Evolutionary conservation across 1,284 basidiomycete species (phyloP).

Genomic region (Ustilago vetiveriae): DNA sequence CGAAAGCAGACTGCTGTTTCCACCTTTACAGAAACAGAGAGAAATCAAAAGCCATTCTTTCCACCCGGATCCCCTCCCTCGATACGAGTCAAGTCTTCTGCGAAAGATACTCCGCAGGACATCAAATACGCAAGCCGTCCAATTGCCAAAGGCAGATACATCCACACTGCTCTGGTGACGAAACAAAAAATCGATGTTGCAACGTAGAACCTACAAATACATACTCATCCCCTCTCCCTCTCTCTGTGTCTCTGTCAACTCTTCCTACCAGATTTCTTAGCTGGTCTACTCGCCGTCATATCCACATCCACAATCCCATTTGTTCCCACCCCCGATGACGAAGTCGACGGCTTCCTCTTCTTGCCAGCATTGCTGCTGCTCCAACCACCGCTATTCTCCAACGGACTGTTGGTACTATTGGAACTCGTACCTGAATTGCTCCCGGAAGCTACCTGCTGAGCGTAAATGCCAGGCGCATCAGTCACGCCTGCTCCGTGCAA

Average conservation of each 20-base stretch:
- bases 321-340: too few relatives aligned
- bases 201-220: slow-evolving; percentile 16
- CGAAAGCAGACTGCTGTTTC: too few relatives aligned
- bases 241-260: background rate
- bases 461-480: slow-evolving; percentile 11
- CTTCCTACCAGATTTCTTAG: slow-evolving; percentile 24
- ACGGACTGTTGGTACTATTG: slow-evolving; percentile 3
- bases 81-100: too few relatives aligned
- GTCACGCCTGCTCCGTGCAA: slow-evolving; percentile 17
- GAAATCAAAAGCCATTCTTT: too few relatives aligned
- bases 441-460: slow-evolving; percentile 8
- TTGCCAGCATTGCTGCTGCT: slow-evolving; percentile 10
- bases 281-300: slow-evolving; percentile 17
- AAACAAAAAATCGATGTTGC: too few relatives aligned
- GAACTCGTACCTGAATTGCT: slow-evolving; percentile 2
- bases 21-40: too few relatives aligned
- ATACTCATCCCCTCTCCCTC: slow-evolving; percentile 1
- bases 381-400: background rate
- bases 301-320: slow-evolving; percentile 26
- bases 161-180: too few relatives aligned
- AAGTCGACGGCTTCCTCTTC: slow-evolving; percentile 35
- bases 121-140: too few relatives aligned
- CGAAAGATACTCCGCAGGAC: too few relatives aligned
- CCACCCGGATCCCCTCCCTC: too few relatives aligned
- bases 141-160: too few relatives aligned